Conservation (phyloP, 2,329 filamentous ascomycete genomes). For the Monosporascus sp. region DNA sequence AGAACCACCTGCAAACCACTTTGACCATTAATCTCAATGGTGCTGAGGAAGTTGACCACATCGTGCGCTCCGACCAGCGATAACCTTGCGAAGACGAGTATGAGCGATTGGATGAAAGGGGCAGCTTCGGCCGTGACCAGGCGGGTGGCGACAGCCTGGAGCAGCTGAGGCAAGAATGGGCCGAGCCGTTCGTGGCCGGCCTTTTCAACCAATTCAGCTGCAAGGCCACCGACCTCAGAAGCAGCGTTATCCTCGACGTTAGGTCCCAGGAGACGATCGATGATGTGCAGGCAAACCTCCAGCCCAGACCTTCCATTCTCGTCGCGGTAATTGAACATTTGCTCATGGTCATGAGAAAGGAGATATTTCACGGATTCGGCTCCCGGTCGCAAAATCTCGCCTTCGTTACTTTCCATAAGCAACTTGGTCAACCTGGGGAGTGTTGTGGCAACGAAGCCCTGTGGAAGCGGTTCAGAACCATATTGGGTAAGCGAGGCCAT, state of each 20-base stretch:
- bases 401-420: conserved; percentile 78
- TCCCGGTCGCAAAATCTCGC: conserved; percentile 80
- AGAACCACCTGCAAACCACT: conserved; percentile 87
- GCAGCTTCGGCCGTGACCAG: conserved; percentile 78
- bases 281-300: conserved; percentile 84
- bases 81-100: conserved; percentile 88
- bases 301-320: conserved; percentile 74
- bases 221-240: conserved; percentile 91
- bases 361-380: conserved; percentile 86
- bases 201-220: conserved; percentile 91
- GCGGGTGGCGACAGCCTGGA: conserved; percentile 82
- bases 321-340: conserved; percentile 84
- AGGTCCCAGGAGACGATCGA: conserved; percentile 82
- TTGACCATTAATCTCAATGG: conserved; percentile 72
- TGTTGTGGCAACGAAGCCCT: conserved; percentile 76
- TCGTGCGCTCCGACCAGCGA: conserved; percentile 81
- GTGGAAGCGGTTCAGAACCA: conserved; percentile 77
- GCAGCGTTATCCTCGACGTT: conserved; percentile 88
- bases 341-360: conserved; percentile 81
- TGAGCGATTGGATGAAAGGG: conserved; percentile 90
- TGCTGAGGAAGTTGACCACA: conserved; percentile 85
- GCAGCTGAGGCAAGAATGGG: conserved; percentile 80
- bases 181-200: conserved; percentile 87
- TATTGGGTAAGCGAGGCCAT: conserved; percentile 76
- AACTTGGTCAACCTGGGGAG: conserved; percentile 84